Evolutionary conservation across 805 yeast genomes (phyloP).

Genomic region (Debaryomyces tyrocola): DNA sequence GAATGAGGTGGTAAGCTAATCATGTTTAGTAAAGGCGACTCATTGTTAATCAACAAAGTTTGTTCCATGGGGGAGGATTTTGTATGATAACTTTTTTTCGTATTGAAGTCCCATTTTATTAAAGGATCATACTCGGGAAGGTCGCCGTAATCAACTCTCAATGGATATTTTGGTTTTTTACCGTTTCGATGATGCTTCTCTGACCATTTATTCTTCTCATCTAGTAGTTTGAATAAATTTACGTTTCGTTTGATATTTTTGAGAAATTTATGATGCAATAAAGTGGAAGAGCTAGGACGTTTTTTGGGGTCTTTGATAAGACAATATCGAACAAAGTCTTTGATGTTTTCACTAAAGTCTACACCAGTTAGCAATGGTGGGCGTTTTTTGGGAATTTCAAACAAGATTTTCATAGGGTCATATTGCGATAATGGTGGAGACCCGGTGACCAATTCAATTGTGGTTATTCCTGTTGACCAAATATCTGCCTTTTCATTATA

Average conservation of each 20-base stretch:
- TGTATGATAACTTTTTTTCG: constrained; percentile 9
- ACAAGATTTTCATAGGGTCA: constrained; percentile 76
- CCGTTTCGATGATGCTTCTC: constrained; percentile 14
- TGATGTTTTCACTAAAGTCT: constrained; percentile 50
- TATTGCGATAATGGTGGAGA: constrained; percentile 73
- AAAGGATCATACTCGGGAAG: neutral
- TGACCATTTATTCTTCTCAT: constrained; percentile 38
- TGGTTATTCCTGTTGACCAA: constrained; percentile 95
- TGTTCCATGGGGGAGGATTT: constrained; percentile 7
- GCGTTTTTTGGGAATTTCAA: constrained; percentile 62
- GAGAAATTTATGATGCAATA: constrained; percentile 58
- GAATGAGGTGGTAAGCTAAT: neutral
- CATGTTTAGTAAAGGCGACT: neutral
- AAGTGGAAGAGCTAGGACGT: constrained; percentile 60
- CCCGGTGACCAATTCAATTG: constrained; percentile 81
- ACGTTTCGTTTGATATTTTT: constrained; percentile 32
- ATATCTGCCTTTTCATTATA: constrained; percentile 88
- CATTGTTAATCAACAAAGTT: constrained; percentile 2
- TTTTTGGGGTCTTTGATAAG: constrained; percentile 61
- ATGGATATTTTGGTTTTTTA: constrained; percentile 4
- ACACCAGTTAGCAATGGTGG: constrained; percentile 59
- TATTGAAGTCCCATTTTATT: constrained; percentile 19
- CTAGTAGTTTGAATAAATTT: constrained; percentile 37
- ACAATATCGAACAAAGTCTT: constrained; percentile 67
- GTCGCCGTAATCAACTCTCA: neutral